Evolutionary conservation across 148 eudicot genomes (phyloP).

Genomic region (Arctostaphylos glauca): DNA sequence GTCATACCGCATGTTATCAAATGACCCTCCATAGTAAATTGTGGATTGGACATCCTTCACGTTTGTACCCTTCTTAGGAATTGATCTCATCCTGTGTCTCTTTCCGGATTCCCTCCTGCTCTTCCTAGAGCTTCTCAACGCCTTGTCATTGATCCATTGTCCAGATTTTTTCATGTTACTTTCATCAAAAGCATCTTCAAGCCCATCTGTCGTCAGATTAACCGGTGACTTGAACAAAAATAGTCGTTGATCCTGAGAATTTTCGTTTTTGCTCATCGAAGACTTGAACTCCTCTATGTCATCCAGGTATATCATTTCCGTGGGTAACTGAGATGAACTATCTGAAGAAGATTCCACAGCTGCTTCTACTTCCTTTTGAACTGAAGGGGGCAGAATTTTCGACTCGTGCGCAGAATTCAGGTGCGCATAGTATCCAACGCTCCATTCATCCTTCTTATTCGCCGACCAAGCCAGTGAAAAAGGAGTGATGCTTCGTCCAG

Average conservation of each 20-base stretch:
- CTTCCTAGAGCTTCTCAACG: conserved; percentile 20
- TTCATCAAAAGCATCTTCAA: background rate
- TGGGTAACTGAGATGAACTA: conserved; percentile 18
- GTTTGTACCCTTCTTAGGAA: conserved; percentile 22
- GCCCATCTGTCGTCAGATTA: background rate
- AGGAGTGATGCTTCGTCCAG: conserved; percentile 4
- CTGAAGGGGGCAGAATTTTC: background rate
- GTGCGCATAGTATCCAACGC: background rate
- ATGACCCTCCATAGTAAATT: conserved; percentile 29
- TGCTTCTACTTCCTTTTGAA: background rate
- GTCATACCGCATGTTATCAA: conserved; percentile 12
- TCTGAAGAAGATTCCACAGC: conserved; percentile 32
- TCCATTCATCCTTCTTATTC: background rate
- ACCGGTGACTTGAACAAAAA: conserved; percentile 53
- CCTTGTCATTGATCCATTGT: conserved; percentile 7
- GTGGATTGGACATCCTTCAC: conserved; percentile 23
- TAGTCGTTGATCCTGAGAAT: conserved; percentile 45
- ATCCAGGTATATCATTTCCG: conserved; percentile 40
- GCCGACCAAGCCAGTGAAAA: conserved; percentile 11
- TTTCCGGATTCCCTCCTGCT: conserved; percentile 21
- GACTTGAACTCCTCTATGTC: conserved; percentile 60
- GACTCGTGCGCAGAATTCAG: background rate
- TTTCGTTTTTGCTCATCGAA: conserved; percentile 22
- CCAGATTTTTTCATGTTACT: background rate
- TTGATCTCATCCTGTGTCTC: conserved; percentile 36